Evolutionary conservation across 2,329 filamentous ascomycete species (phyloP).

Genomic region (Aspergillus novofumigatus): DNA sequence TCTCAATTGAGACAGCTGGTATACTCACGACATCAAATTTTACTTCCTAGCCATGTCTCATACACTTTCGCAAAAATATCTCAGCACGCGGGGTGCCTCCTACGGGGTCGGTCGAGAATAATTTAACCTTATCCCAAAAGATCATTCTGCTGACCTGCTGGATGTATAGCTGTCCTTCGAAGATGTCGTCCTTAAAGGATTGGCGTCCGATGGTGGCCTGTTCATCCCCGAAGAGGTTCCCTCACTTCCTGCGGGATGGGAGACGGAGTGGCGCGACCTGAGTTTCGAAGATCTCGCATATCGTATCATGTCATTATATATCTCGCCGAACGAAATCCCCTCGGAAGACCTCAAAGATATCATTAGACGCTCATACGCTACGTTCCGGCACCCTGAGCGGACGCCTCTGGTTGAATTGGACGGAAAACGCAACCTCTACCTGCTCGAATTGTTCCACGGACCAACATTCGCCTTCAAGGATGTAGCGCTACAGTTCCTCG

Average conservation of each 20-base stretch:
- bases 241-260: slow-evolving; percentile 17
- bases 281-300: slow-evolving; percentile 48
- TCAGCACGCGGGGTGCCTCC: slow-evolving; percentile 30
- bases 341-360: slow-evolving; percentile 74
- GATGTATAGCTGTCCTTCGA: slow-evolving; percentile 67
- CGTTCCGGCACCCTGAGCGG: slow-evolving; percentile 75
- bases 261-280: slow-evolving; percentile 24
- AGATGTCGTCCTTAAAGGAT: slow-evolving; percentile 82
- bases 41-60: slow-evolving; percentile 19
- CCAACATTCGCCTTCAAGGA: slow-evolving; percentile 97
- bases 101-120: slow-evolving; percentile 22
- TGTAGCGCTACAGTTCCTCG: slow-evolving; percentile 86
- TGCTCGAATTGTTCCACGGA: slow-evolving; percentile 94
- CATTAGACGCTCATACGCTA: slow-evolving; percentile 79
- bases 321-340: slow-evolving; percentile 79
- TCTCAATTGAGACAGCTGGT: not conserved
- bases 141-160: slow-evolving; percentile 9
- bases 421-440: slow-evolving; percentile 65
- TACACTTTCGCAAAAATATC: slow-evolving; percentile 29
- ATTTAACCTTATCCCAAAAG: not conserved
- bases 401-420: slow-evolving; percentile 78
- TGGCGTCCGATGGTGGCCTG: slow-evolving; percentile 80
- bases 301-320: slow-evolving; percentile 81
- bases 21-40: not conserved
- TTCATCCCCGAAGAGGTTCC: slow-evolving; percentile 68